Evolutionary conservation across 2,329 filamentous ascomycete genomes (phyloP).

Genomic region (Pezizomycotina sp.): DNA sequence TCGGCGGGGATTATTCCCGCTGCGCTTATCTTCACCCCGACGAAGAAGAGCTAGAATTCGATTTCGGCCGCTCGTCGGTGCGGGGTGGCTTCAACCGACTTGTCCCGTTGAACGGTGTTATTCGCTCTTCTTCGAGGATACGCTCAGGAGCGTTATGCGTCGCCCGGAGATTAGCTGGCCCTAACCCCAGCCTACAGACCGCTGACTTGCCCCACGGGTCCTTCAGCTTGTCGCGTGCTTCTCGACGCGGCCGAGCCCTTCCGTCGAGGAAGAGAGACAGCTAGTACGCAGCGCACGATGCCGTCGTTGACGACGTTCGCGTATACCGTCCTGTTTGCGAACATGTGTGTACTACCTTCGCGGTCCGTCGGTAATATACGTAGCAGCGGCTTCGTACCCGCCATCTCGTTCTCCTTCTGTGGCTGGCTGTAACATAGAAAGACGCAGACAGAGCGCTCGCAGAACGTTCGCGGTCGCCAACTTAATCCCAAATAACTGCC

Average conservation of each 20-base stretch:
- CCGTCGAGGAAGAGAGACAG: conserved; percentile 88
- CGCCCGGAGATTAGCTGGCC: conserved; percentile 58
- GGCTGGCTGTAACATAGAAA: too few relatives aligned
- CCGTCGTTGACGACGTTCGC: conserved; percentile 97
- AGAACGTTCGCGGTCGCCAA: conserved; percentile 78
- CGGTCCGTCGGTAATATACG: conserved; percentile 84
- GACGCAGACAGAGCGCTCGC: conserved; percentile 82
- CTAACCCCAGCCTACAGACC: conserved; percentile 86
- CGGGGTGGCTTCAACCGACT: too few relatives aligned
- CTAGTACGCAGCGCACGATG: conserved; percentile 90
- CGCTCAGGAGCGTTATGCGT: conserved; percentile 8
- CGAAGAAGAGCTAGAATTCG: too few relatives aligned
- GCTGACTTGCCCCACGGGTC: conserved; percentile 53
- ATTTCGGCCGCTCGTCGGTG: too few relatives aligned
- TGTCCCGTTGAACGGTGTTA: too few relatives aligned
- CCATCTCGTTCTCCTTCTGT: conserved; percentile 53
- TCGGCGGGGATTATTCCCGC: too few relatives aligned
- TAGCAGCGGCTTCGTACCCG: conserved; percentile 73
- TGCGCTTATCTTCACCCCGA: too few relatives aligned
- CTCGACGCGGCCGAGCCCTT: conserved; percentile 78
- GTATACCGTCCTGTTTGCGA: conserved; percentile 80
- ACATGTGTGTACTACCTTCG: conserved; percentile 66
- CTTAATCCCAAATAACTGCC: conserved; percentile 89
- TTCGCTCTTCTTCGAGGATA: too few relatives aligned
- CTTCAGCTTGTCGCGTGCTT: conserved; percentile 69